Evolutionary conservation across 108 stramenopile species (phyloP).

Genomic region (Nitzschia palea): DNA sequence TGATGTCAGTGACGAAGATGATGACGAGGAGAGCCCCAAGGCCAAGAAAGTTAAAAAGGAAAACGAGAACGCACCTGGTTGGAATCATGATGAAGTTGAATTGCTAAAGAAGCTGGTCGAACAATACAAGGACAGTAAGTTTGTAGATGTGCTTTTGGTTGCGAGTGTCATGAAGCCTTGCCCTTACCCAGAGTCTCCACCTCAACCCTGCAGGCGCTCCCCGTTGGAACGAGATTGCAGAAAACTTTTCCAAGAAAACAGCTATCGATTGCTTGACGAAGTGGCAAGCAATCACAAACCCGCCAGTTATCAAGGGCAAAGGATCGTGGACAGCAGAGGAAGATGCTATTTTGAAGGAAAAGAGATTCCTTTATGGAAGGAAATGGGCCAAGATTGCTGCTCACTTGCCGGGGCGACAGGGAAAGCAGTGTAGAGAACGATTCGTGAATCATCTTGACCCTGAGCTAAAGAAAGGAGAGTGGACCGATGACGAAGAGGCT

Average conservation of each 20-base stretch:
- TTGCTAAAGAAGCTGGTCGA: slow-evolving; percentile 61
- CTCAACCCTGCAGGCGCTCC: slow-evolving; percentile 46
- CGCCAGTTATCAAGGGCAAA: slow-evolving; percentile 79
- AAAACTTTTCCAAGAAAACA: slow-evolving; percentile 57
- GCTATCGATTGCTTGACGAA: slow-evolving; percentile 79
- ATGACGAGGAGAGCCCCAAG: slow-evolving; percentile 10
- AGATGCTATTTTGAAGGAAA: slow-evolving; percentile 61
- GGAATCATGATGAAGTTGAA: slow-evolving; percentile 61
- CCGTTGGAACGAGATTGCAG: slow-evolving; percentile 74
- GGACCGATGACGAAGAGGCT: slow-evolving; percentile 95
- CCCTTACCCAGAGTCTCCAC: too few species aligned
- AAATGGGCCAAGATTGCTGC: slow-evolving; percentile 95
- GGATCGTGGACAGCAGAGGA: slow-evolving; percentile 85
- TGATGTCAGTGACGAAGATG: slow-evolving; percentile 31
- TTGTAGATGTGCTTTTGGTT: too few species aligned
- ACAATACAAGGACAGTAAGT: slow-evolving; percentile 67
- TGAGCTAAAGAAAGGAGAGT: slow-evolving; percentile 87
- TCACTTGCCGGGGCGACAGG: slow-evolving; percentile 93
- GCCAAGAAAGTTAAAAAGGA: slow-evolving; percentile 1
- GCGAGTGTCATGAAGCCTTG: too few species aligned
- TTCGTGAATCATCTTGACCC: slow-evolving; percentile 97
- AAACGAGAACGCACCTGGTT: slow-evolving; percentile 13
- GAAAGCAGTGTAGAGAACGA: slow-evolving; percentile 99
- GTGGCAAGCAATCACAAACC: slow-evolving; percentile 69
- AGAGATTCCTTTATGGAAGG: slow-evolving; percentile 63